Base-by-base conservation (phyloP, 2,329 filamentous ascomycete genomes). In the Ustilaginoidea virens region DNA sequence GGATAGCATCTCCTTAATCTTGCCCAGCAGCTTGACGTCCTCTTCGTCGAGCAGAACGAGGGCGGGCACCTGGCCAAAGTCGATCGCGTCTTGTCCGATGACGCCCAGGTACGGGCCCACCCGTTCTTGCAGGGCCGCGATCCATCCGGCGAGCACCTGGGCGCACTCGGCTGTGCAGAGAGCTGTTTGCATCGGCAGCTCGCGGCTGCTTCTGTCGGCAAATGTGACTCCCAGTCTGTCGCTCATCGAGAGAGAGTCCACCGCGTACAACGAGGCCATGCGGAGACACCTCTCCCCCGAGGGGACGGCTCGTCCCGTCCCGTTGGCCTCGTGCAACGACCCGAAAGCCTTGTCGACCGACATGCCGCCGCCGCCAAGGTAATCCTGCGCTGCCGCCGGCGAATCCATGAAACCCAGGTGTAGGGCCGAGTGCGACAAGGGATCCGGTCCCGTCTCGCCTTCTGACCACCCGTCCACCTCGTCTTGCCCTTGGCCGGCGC, bases 121-220 rank as follows among this genome's bases (percentile, higher is more conserved):
- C 7, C 90, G 78, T 45, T 94, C 86, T 51, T 98, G 90, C 4
- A 96, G 71, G 2, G 85, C 90, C 5, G 81, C 80, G 23, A 90
- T 70, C 87, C 87, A 98, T 53, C 96, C 87, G 1, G 83, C 83
- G 18, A 98, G 68, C 2, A 96, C 83, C 46, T 94, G 86, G 3
- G 82, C 80, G 46, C 87, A 96, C 46, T 96, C 87, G 44, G 93
- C 92, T 5, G 80, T 76, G 51, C 87, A 94, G 63, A 96, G 75
- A 1, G 85, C 82, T 10, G 81, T 85, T 48, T 93, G 87, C 22
- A 93, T 69, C 0, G 90, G 85, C 9, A 96, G 63, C 46, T 94
- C 85, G 25, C 82, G 69, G 30, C 80, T 85, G 1, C 75, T 78
- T 36, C 81, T 76, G 37, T 93, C 85, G 6, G 80, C 77, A 53